These are phyloP conservation scores for Fusarium sp. DNA, from an alignment of 2,329 filamentous ascomycete genomes.

Conservation along the genomic window DNA sequence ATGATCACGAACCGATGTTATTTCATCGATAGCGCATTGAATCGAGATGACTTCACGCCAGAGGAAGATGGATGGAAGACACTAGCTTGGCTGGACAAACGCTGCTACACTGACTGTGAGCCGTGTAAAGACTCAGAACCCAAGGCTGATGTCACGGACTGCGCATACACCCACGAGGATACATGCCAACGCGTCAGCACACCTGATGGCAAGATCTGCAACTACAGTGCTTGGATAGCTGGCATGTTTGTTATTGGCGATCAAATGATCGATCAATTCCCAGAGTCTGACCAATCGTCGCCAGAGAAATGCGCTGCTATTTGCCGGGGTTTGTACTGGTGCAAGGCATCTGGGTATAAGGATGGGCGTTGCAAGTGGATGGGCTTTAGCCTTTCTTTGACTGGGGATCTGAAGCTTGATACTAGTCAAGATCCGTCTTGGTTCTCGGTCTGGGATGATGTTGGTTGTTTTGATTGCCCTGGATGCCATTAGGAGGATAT, in stretches of 20 bases:
- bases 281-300: constrained; percentile 1
- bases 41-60: background rate
- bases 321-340: background rate
- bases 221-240: background rate
- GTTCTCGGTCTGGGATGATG: constrained; percentile 7
- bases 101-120: background rate
- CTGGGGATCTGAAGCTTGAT: background rate
- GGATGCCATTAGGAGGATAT: background rate
- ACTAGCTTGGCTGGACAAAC: background rate
- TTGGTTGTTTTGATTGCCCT: constrained; percentile 7
- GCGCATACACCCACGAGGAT: constrained; percentile 2
- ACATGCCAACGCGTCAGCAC: background rate
- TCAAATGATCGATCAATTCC: background rate
- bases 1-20: background rate
- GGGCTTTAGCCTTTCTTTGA: background rate
- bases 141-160: background rate
- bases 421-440: background rate
- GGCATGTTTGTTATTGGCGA: background rate
- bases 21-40: background rate
- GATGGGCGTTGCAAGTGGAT: constrained; percentile 2
- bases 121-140: background rate
- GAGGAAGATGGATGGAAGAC: background rate
- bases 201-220: background rate
- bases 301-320: constrained; percentile 17
- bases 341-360: constrained; percentile 10